Evolutionary conservation across 192 early-diverging fungal genomes (phyloP).

Genomic region (Backusella morwellensis): DNA sequence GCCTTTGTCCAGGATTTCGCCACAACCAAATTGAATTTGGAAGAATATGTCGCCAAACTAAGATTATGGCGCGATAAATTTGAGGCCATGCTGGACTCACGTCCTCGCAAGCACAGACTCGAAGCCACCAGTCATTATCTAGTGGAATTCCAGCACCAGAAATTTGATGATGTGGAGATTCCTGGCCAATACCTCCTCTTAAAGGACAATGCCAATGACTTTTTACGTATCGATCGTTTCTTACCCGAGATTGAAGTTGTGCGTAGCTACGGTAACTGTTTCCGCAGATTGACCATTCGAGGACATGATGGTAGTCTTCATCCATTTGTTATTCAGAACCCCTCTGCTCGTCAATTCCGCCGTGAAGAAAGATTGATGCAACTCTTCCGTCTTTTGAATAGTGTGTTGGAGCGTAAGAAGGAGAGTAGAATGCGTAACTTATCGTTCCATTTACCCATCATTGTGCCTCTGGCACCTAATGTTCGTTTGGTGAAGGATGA

Average conservation of each 20-base stretch:
- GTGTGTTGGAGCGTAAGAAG: constrained; percentile 75
- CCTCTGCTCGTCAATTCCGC: constrained; percentile 82
- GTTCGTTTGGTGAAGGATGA: constrained; percentile 94
- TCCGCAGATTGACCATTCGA: constrained; percentile 80
- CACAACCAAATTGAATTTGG: constrained; percentile 76
- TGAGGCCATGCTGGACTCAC: constrained; percentile 79
- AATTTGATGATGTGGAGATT: constrained; percentile 98
- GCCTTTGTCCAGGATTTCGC: constrained; percentile 95
- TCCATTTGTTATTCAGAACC: constrained; percentile 94
- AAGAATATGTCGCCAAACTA: constrained; percentile 81
- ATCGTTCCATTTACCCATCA: constrained; percentile 83
- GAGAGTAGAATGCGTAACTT: constrained; percentile 82
- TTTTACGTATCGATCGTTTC: constrained; percentile 95
- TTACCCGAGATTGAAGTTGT: constrained; percentile 87
- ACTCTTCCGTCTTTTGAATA: constrained; percentile 90
- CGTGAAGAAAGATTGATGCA: constrained; percentile 96
- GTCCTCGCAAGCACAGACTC: constrained; percentile 79
- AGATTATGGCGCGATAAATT: constrained; percentile 94
- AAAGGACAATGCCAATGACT: constrained; percentile 81
- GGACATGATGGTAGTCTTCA: constrained; percentile 89
- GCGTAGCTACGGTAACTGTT: constrained; percentile 70
- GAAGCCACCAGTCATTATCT: constrained; percentile 90
- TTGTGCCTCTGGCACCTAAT: constrained; percentile 90
- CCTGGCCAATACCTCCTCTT: constrained; percentile 93
- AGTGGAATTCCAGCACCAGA: constrained; percentile 97